Evolutionary conservation across 1,284 basidiomycete species (phyloP), one percentile per base, ranked within the genome.

Genomic region (Amylostereum areolatum): DNA sequence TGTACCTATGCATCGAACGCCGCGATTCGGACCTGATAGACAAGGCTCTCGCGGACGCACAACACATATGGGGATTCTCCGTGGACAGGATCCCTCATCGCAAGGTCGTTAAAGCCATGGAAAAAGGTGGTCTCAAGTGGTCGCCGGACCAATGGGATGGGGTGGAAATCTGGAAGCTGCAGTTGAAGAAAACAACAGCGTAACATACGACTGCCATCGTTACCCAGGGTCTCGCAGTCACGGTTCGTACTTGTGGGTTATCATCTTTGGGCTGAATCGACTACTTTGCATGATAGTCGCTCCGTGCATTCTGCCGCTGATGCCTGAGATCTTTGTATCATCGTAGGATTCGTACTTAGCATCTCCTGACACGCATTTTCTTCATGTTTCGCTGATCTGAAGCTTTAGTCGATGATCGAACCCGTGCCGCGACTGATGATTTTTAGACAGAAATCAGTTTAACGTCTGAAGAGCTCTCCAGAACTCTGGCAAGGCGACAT

Each of bases 1-100:
- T 89, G n/a, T 80, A 83, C 57, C 62, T 94, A 29, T 88, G 82
- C 41, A 67, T 95, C 29, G 92, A 94, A 65, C 73, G 83, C 9
- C 78, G 91, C 5, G 92, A 94, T 63, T 78, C 89, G 0, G 60
- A 56, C 0, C 66, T 92, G 33, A 74, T 88, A 43, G 79, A 86
- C 46, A 58, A 49, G 6, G 78, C 85, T 4, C 68, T 95, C 41
- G 57, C 71, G 36, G 66, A 73, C 41, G 81, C 83, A 9, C 62
- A 62, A 47, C 55, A 65, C 34, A 55, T 57, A 5, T 85, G 78
- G 73, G 72, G 74, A 2, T 85, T 90, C 56, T 61, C 67, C 8
- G 66, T 83, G 33, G 75, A 78, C 45, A 79, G 78, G 8, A 70
- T 94, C 12, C 77, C 81, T 1, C 70, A 70, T 12, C 77, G 69